Evolutionary conservation across 768 basidiomycete genomes (phyloP).

Genomic region (Boletus rubropictus): DNA sequence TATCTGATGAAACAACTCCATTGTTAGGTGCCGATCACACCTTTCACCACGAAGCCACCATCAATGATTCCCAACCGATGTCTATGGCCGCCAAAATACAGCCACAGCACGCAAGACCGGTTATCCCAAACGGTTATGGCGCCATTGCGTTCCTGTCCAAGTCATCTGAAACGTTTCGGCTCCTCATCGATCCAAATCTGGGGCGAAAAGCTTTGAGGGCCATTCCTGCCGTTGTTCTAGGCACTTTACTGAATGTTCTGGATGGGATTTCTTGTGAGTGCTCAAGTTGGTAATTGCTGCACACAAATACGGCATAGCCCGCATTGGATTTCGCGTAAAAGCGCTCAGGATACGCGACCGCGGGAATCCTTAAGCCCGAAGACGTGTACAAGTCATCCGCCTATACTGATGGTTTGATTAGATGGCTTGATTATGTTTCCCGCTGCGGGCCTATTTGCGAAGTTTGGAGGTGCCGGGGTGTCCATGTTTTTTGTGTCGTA

Average conservation of each 20-base stretch:
- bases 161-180: constrained; percentile 6
- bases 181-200: constrained; percentile 15
- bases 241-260: constrained; percentile 80
- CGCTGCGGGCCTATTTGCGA: constrained; percentile 68
- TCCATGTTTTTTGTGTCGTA: constrained; percentile 92
- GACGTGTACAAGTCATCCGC: neutral
- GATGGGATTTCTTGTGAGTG: constrained; percentile 87
- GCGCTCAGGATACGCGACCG: neutral
- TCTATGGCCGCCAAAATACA: constrained; percentile 2
- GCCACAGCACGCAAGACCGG: constrained; percentile 5
- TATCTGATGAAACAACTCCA: constrained; percentile 17
- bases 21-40: constrained; percentile 13
- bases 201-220: constrained; percentile 31
- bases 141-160: constrained; percentile 4
- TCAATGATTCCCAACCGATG: neutral
- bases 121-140: constrained; percentile 5
- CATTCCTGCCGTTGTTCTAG: constrained; percentile 82
- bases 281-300: neutral
- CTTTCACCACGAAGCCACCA: neutral
- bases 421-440: constrained; percentile 98
- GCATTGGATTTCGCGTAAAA: constrained; percentile 4
- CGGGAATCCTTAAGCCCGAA: neutral
- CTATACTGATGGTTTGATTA: constrained; percentile 24
- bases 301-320: neutral
- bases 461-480: constrained; percentile 83